A percentile compares a stretch with the other conserved stretches of the same genome.
Evolutionary conservation across 2,329 filamentous ascomycete genomes (phyloP).

Genomic region (Macroventuria anomochaeta): DNA sequence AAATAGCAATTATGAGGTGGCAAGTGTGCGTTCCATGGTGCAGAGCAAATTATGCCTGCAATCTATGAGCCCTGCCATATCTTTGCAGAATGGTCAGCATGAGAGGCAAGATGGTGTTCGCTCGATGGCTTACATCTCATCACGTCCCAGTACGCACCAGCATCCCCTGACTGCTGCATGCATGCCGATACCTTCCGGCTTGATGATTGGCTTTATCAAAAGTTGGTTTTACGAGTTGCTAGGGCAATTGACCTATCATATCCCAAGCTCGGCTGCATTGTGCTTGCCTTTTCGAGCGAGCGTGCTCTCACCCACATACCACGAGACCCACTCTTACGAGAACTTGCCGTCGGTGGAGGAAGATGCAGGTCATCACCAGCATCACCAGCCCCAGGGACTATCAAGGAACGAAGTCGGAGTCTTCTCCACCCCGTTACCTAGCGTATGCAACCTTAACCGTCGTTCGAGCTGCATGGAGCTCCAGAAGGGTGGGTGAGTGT

Average conservation of each 20-base stretch:
- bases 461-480: conserved; percentile 18
- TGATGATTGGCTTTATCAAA: conserved; percentile 17
- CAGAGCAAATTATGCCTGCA: conserved; percentile 5
- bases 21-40: neutral
- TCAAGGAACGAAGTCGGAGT: conserved; percentile 22
- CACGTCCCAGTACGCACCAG: conserved; percentile 23
- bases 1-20: neutral
- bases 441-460: conserved; percentile 41
- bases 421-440: conserved; percentile 30
- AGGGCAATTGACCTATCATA: conserved; percentile 24
- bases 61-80: conserved; percentile 6
- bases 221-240: conserved; percentile 21
- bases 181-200: conserved; percentile 14
- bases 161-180: conserved; percentile 17
- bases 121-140: conserved; percentile 22
- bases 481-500: conserved; percentile 32
- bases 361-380: conserved; percentile 17
- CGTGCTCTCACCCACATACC: conserved; percentile 21
- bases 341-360: conserved; percentile 15
- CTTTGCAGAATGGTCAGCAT: neutral
- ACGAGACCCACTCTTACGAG: conserved; percentile 28
- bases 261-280: conserved; percentile 14
- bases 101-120: conserved; percentile 13
- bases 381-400: conserved; percentile 17
- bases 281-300: conserved; percentile 22